A percentile compares a stretch with the other conserved stretches of the same genome.
These are phyloP conservation scores for Mycena indigotica DNA, from an alignment of 768 basidiomycete species.

Conservation along the genomic window DNA sequence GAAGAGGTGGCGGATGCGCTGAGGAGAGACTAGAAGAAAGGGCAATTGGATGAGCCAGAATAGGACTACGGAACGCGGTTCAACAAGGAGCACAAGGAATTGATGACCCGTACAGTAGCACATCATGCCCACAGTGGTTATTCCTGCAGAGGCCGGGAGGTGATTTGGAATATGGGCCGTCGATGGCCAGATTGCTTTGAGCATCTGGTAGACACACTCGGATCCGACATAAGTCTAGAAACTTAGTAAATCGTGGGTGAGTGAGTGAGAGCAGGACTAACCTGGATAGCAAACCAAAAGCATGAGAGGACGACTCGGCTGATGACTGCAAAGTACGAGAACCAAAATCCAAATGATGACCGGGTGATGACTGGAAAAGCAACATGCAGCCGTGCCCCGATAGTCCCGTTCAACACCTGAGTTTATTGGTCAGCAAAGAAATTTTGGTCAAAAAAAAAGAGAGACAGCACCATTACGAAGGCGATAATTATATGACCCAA, in stretches of 20 bases:
- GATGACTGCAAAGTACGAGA: conserved; percentile 83
- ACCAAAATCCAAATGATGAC: conserved; percentile 88
- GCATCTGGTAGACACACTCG: conserved; percentile 80
- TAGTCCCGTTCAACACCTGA: conserved; percentile 80
- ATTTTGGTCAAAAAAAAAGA: neutral
- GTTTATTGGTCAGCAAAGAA: conserved; percentile 33
- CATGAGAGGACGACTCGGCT: conserved; percentile 74
- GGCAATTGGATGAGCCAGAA: conserved; percentile 81
- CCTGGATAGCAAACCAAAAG: conserved; percentile 84
- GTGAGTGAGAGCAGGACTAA: conserved; percentile 24
- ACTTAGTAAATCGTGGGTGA: neutral
- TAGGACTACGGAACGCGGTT: conserved; percentile 37
- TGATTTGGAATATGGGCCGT: conserved; percentile 64
- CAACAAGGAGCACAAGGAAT: neutral
- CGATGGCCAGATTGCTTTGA: conserved; percentile 84
- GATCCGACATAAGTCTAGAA: conserved; percentile 61
- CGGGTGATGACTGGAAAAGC: conserved; percentile 79
- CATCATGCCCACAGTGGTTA: conserved; percentile 60
- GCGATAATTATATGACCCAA: conserved; percentile 74
- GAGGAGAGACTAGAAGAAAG: conserved; percentile 74
- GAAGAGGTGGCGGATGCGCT: conserved; percentile 78
- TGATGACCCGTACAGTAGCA: conserved; percentile 13
- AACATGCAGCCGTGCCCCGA: conserved; percentile 76
- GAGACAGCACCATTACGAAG: conserved; percentile 28
- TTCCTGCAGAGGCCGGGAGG: conserved; percentile 56